A percentile compares a stretch with the other conserved stretches of the same genome.
Evolutionary conservation across 78 protist species (phyloP).

Genomic region (Dictyostelium citrinum): DNA sequence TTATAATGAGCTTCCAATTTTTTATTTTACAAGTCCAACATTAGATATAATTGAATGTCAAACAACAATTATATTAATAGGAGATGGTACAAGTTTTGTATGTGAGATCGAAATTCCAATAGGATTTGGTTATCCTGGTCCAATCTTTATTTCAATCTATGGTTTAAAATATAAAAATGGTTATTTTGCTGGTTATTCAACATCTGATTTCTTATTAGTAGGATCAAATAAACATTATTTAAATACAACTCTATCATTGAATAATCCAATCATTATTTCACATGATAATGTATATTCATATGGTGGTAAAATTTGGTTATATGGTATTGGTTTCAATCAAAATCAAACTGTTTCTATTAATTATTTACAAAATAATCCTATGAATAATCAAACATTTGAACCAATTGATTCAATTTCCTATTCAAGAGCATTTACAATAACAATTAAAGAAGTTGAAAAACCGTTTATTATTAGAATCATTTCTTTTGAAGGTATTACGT

Average conservation of each 20-base stretch:
- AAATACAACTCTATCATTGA: neutral
- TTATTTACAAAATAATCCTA: too few relatives aligned
- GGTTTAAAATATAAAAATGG: neutral
- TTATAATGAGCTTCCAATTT: neutral
- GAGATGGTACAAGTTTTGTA: neutral
- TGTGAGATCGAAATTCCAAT: neutral
- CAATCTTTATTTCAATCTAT: neutral
- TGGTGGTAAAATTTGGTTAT: neutral
- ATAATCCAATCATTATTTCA: neutral
- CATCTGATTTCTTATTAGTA: neutral
- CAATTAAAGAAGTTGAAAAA: neutral
- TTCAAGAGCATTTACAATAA: neutral
- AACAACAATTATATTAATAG: neutral
- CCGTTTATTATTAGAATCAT: neutral
- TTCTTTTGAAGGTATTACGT: neutral
- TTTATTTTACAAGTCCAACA: neutral
- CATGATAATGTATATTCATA: neutral
- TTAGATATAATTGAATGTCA: neutral
- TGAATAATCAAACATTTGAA: neutral
- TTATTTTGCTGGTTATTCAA: neutral
- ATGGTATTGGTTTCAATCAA: neutral
- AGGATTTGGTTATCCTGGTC: neutral
- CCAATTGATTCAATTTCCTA: neutral
- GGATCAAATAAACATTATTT: neutral
- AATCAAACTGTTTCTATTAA: neutral